These are phyloP conservation scores for Saksenaea vasiformis DNA, from an alignment of 371 early-diverging fungal genomes.

Conservation along the genomic window DNA sequence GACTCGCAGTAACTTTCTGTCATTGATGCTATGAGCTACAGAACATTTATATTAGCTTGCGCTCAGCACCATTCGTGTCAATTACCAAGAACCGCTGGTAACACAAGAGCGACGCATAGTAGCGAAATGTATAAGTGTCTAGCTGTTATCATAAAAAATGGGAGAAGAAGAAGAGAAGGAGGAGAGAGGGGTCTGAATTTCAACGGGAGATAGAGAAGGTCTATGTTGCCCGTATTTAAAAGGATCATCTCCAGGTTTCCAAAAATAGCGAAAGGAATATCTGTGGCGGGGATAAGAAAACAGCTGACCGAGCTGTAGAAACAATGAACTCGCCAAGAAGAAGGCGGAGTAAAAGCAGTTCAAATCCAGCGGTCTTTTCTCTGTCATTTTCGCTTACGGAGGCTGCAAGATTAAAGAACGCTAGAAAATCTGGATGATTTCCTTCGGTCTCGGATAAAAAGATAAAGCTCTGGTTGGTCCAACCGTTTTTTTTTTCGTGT, in stretches of 20 bases:
- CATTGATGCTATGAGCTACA: conserved; percentile 32
- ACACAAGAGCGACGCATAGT: not conserved
- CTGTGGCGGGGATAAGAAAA: not conserved
- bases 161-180: not conserved
- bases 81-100: not conserved
- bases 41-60: not conserved
- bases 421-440: too few relatives aligned
- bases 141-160: not conserved
- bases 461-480: too few relatives aligned
- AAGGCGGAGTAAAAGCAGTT: not conserved
- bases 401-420: not conserved
- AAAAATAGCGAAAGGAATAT: not conserved
- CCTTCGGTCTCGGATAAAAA: too few relatives aligned
- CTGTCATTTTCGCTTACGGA: not conserved
- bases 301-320: not conserved
- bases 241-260: conserved; percentile 1
- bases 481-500: too few relatives aligned
- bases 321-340: not conserved
- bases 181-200: not conserved
- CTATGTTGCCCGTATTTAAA: not conserved
- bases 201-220: not conserved
- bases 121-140: not conserved
- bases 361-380: not conserved
- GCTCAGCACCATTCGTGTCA: not conserved
- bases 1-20: conserved; percentile 30